Evolutionary conservation across 768 basidiomycete species (phyloP), one percentile per base, ranked within the genome.

Genomic region (Leucosporidium creatinivorum): DNA sequence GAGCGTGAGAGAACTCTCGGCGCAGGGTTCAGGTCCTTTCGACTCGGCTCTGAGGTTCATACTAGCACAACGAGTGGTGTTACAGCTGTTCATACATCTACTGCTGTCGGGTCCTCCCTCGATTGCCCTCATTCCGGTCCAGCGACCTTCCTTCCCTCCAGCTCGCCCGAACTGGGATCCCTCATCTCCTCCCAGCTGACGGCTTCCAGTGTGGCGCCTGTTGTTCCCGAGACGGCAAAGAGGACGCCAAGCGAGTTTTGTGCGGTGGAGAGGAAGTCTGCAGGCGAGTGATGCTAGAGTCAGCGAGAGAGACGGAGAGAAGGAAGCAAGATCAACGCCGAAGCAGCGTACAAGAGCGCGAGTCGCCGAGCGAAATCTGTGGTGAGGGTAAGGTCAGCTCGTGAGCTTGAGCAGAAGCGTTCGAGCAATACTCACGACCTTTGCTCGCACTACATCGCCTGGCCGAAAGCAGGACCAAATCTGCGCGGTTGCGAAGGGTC

Each of bases 381-480:
- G 28, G 58, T 30, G 18, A 3, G 33, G 28, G 33, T 3, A 8
- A 9, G n/a, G 26, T 30, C 18, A 36, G 21, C 64, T 61, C 18
- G 23, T 10, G 25, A 33, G 8, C 5, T 12, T 10, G 49, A 0
- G 6, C 36, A 59, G 47, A 21, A 9, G 21, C 23, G 8, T 9
- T 9, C 51, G 47, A 30, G 31, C 52, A 30, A 18, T 33, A 81
- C 87, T 77, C 77, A 93, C 92, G 74, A 94, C 91, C 49, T 88
- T 76, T 19, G 89, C 91, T 67, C 87, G 85, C 39, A 96, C 87
- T 59, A 93, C 89, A 76, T 96, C 92, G 19, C 93, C 91, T 0
- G 90, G 89, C 30, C 92, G 83, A 77, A 94, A 96, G 75, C 91
- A 94, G 73, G 92, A 89, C 39, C 86, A 85, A 67, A 93, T 89